Evolutionary conservation across 2,329 filamentous ascomycete genomes (phyloP), one percentile per base, ranked within the genome.

Genomic region (Microdochium paspali): DNA sequence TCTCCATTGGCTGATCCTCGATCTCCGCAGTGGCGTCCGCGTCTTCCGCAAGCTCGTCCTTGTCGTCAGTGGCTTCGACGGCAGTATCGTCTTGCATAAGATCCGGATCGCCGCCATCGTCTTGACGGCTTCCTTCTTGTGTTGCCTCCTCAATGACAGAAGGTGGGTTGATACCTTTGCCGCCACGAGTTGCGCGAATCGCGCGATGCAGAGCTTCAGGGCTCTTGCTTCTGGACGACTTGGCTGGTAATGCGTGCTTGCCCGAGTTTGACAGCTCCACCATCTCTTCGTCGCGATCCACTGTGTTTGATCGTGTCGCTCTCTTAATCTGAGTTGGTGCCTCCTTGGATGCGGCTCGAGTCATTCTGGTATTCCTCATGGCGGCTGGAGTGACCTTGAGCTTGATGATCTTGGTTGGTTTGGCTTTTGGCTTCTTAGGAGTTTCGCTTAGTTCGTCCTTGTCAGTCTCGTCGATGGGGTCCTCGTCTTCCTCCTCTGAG

Each of bases 241-340:
- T 68, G 25, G 72, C 64, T 2, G 68, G 59, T 35, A 69, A 68
- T 20, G 71, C 73, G 52, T 84, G 79, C 48, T 69, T 73, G n/a
- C 80, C 80, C 7, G 80, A 83, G 54, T 70, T 76, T 5, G 79
- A 76, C 13, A 84, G 65, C 55, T 82, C 77, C 4, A 81, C 60
- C 6, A 81, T 70, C 4, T 73, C 67, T 40, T 80, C 76, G 25
- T 76, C 73, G 0, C 68, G 67, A 44, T 80, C 77, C 42, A 74
- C 77, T 3, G 77, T 79, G 47, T 65, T 71, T 15, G 74, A 76
- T 26, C 78, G 66, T 10, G 78, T 80, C 10, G 65, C 58, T 54
- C 76, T 67, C 28, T 77, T 69, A 32, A 70, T 69, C 2, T 56
- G 50, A 9, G 54, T 46, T 1, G 56, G 26, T 49, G 57, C 30